Conservation (phyloP, 768 basidiomycete genomes). For the Auricularia heimuer region DNA sequence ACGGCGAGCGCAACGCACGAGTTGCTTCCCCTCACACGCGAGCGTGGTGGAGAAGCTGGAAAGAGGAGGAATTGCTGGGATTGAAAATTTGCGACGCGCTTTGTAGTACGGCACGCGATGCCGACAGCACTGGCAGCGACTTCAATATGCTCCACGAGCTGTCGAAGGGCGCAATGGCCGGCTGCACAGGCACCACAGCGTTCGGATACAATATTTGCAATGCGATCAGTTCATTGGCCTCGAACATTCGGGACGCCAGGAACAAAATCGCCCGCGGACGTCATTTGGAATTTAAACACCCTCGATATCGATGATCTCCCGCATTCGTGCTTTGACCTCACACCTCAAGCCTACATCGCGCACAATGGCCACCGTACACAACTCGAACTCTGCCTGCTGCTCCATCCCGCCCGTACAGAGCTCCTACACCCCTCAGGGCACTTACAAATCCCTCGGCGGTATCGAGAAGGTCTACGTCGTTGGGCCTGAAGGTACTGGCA, state of each 20-base stretch:
- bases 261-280: not conserved
- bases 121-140: too few relatives aligned
- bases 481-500: slow-evolving; percentile 37
- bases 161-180: too few relatives aligned
- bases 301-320: slow-evolving; percentile 19
- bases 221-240: not conserved
- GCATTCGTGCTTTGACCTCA: slow-evolving; percentile 30
- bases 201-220: too few relatives aligned
- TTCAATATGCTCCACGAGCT: not conserved
- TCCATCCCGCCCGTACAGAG: slow-evolving; percentile 44
- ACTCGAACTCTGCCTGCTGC: slow-evolving; percentile 37
- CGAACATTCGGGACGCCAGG: not conserved
- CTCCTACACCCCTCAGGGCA: slow-evolving; percentile 43
- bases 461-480: slow-evolving; percentile 30
- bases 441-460: slow-evolving; percentile 35
- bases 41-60: slow-evolving; percentile 23
- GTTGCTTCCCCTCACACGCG: slow-evolving; percentile 35
- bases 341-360: slow-evolving; percentile 22
- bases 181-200: too few relatives aligned
- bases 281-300: too few relatives aligned
- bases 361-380: slow-evolving; percentile 27
- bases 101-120: too few relatives aligned
- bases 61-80: slow-evolving; percentile 14
- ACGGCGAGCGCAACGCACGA: slow-evolving; percentile 32
- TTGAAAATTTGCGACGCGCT: not conserved